Evolutionary conservation across 2,329 filamentous ascomycete species (phyloP).

Genomic region (Domatiomyces catenatus): DNA sequence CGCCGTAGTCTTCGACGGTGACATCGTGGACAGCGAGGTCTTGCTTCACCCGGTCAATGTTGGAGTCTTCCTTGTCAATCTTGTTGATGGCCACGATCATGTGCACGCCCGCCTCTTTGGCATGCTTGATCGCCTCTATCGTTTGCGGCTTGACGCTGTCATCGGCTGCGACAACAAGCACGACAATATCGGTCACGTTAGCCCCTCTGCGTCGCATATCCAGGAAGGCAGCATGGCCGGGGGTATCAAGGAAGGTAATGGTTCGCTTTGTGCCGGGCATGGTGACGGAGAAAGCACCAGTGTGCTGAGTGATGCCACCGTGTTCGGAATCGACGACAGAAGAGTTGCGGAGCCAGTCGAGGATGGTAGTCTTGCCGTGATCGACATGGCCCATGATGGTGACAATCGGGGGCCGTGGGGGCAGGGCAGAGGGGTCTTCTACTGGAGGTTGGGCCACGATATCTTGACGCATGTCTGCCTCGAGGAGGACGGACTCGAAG

Average conservation of each 20-base stretch:
- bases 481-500: constrained; percentile 66
- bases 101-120: constrained; percentile 69
- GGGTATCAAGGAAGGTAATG: constrained; percentile 94
- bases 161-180: constrained; percentile 88
- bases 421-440: constrained; percentile 52
- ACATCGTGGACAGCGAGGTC: constrained; percentile 73
- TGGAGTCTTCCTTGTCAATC: constrained; percentile 72
- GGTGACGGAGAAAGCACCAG: constrained; percentile 86
- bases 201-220: constrained; percentile 92
- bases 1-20: constrained; percentile 86
- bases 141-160: constrained; percentile 97
- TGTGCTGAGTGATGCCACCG: constrained; percentile 95
- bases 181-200: constrained; percentile 90
- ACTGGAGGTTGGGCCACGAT: constrained; percentile 53
- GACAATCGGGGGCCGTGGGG: constrained; percentile 73
- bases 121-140: constrained; percentile 88
- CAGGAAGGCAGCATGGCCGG: constrained; percentile 87
- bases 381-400: constrained; percentile 99
- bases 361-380: constrained; percentile 90
- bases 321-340: constrained; percentile 84
- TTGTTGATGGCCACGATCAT: constrained; percentile 98
- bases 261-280: constrained; percentile 64
- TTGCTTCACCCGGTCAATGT: constrained; percentile 69
- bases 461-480: constrained; percentile 47
- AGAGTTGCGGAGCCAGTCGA: constrained; percentile 85